Evolutionary conservation across 176 grass and related monocot species (phyloP).

Genomic region (Hordeum vulgare): MorexV3_pseudomolecules_assembly NC_058524.1:544146556-544147055

Average conservation of each 20-base stretch:
- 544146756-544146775: background rate
- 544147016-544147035: background rate
- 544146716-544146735: background rate
- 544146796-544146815: background rate
- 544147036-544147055: background rate
- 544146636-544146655: background rate
- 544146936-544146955: background rate
- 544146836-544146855: slow-evolving; percentile 14
- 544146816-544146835: slow-evolving; percentile 18
- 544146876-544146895: slow-evolving; percentile 15
- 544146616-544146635: slow-evolving; percentile 10
- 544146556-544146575: background rate
- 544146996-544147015: background rate
- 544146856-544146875: slow-evolving; percentile 7
- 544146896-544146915: background rate
- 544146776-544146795: background rate
- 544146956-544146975: background rate
- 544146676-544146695: slow-evolving; percentile 7
- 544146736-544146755: slow-evolving; percentile 17
- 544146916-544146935: background rate
- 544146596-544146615: background rate
- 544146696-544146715: background rate
- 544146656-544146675: slow-evolving; percentile 16
- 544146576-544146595: background rate
- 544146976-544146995: background rate